Base-by-base conservation (phyloP, 352 stramenopile genomes). In the Aphanomyces invadans region DNA sequence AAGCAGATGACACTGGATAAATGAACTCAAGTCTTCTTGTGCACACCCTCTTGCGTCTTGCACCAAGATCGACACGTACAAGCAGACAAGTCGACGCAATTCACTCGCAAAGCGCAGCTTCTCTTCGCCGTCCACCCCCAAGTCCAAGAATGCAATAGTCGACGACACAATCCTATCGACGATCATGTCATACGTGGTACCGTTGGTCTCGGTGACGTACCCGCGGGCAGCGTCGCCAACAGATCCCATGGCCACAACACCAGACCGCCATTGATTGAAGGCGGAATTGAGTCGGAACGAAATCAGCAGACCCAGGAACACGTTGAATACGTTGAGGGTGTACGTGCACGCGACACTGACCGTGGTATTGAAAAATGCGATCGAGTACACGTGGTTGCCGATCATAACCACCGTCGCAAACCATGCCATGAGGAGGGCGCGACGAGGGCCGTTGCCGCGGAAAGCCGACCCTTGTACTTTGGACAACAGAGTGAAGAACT, bases 301-400 rank as follows among this genome's bases (percentile, higher is more conserved):
- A 49, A 90, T 74, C 29, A 76, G 88, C 62, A 92, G 78, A 1
- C 81, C 84, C 1, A 92, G 65, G 52, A 92, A 92, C 49, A 81
- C 89, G 73, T 92, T 92, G 72, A 90, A 90, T 12, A 92, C 84
- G n/a, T 80, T 88, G 32, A 92, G 71, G 21, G 84, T 88, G 71
- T 90, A 81, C 0, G 80, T 83, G 55, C 90, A 90, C 15, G 84
- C 81, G 15, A 79, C 87, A 44, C 81, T 90, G 12, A 83, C 71
- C 7, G 77, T 77, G 19, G 81, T 88, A n/a, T 56, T 39, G 4
- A 74, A 63, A 28, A 86, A 79, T 29, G 90, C 80, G 46, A 92
- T 90, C 23, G 70, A 73, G 66, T 89, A 72, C 39, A 78, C 74
- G 17, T 76, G 60, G 65, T 92, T 89, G 33, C 70, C 55, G 7